Base-by-base conservation (phyloP, 495 filamentous ascomycete species). In the Penicillium verhagenii region DNA sequence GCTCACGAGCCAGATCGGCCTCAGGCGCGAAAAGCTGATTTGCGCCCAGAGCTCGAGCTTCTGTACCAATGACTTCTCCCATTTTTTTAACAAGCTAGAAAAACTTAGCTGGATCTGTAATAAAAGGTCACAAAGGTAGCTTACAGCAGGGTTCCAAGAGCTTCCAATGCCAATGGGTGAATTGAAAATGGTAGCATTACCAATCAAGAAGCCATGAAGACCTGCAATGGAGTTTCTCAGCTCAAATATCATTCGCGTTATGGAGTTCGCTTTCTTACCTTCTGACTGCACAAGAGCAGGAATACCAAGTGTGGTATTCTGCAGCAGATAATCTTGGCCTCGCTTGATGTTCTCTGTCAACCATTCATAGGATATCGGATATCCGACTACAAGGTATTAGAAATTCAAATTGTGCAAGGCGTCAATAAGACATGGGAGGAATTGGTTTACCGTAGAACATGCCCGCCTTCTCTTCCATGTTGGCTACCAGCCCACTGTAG, bases 131-230 rank as follows among this genome's bases (percentile, higher is more conserved):
- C 14, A 14, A n/a, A 33, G 16, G 9, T 14, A 18, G 10, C 50
- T 47, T 56, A 73, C 72, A 23, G 72, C 72, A 2, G 75, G 77
- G 50, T 89, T 85, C 59, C 79, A 88, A 4, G 86, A 84, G 64
- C 83, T 87, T 16, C 81, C 85, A 58, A 87, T 80, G 18, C 72
- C 85, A 64, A 90, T 89, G 0, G 86, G 85, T 4, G 83, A 87
- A 61, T 89, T 88, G 76, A 87, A 89, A 45, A 90, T 88, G 0
- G 86, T 88, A 11, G 86, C 86, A 70, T 89, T 88, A 18, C 77
- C 81, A 43, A 86, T 77, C 44, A 89, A 65, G 48, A 89, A 87
- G 0, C 86, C 86, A 58, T 89, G 86, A 47, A 89, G 86, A 50
- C 72, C 77, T 76, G 18, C 3, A 38, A 11, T 4, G 26, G 39